These are phyloP conservation scores for Ambispora gerdemannii DNA, from an alignment of 192 early-diverging fungal species.

Conservation along the genomic window DNA sequence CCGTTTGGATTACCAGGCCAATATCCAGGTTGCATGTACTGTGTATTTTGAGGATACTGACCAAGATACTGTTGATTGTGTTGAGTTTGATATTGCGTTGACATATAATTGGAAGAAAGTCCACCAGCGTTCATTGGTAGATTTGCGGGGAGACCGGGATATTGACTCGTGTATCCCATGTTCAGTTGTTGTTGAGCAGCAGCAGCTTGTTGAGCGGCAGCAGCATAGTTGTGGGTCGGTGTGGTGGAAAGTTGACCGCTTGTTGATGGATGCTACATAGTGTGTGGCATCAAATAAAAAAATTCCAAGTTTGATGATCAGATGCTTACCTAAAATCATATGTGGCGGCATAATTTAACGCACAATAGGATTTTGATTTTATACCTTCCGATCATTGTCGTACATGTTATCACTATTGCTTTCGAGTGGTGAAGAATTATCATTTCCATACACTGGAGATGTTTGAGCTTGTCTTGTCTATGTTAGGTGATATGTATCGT, in stretches of 20 bases:
- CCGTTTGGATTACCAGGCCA: background rate
- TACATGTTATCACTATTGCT: constrained; percentile 10
- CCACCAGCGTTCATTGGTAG: background rate
- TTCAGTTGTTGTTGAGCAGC: background rate
- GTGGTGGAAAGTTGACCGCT: too few species aligned
- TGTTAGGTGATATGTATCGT: background rate
- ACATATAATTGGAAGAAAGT: constrained; percentile 12
- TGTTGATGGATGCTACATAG: background rate
- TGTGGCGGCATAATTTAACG: background rate
- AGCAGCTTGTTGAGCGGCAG: constrained; percentile 14
- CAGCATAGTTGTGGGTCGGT: background rate
- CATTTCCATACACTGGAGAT: constrained; percentile 18
- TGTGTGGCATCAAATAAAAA: background rate
- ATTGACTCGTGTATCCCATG: background rate
- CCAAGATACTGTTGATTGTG: constrained; percentile 20
- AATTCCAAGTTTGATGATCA: background rate
- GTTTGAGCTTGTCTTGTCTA: constrained; percentile 7
- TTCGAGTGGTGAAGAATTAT: constrained; percentile 20
- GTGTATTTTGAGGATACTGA: constrained; percentile 8
- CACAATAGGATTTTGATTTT: background rate
- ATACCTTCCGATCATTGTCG: constrained; percentile 26
- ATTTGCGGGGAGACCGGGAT: constrained; percentile 10
- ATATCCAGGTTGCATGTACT: constrained; percentile 17
- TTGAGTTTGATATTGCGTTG: constrained; percentile 9
- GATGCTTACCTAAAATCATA: constrained; percentile 1